These are phyloP conservation scores for Austroboletus novae-zelandiae DNA, from an alignment of 1,284 basidiomycete genomes.

Conservation along the genomic window DNA sequence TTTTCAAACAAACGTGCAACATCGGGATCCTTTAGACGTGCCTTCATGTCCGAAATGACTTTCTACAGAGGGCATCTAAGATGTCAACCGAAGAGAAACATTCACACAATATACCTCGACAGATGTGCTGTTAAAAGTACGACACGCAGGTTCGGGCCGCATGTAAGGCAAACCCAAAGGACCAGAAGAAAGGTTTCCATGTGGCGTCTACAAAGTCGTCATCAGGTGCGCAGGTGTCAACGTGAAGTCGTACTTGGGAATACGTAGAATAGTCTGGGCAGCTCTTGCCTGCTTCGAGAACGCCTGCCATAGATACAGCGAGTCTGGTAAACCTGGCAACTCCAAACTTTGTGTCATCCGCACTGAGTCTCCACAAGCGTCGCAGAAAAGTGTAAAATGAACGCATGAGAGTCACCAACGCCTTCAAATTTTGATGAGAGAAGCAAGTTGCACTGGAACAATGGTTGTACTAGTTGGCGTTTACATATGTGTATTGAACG, in stretches of 20 bases:
- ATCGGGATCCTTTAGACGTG: constrained; percentile 68
- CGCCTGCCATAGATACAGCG: constrained; percentile 21
- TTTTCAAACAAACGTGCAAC: constrained; percentile 74
- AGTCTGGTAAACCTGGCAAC: constrained; percentile 9
- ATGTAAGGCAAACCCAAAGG: constrained; percentile 66
- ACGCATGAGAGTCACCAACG: neutral
- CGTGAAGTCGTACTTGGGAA: constrained; percentile 46
- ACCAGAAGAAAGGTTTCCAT: constrained; percentile 57
- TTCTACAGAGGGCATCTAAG: constrained; percentile 37
- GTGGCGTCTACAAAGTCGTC: constrained; percentile 42
- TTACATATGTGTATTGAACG: too few relatives aligned
- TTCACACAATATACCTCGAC: constrained; percentile 51
- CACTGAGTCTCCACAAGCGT: constrained; percentile 5
- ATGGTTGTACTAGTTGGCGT: too few relatives aligned
- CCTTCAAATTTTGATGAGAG: neutral
- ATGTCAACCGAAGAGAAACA: neutral
- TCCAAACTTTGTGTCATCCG: neutral
- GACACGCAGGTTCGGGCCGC: constrained; percentile 62
- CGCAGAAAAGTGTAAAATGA: neutral
- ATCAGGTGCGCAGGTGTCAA: neutral
- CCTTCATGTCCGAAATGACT: constrained; percentile 69
- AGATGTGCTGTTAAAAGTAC: constrained; percentile 71
- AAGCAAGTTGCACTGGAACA: neutral
- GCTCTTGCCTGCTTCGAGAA: constrained; percentile 36
- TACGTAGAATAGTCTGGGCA: constrained; percentile 65